phyloP scores from a whole-genome alignment of 371 early-diverging fungal genomes.

The Circinella minor region DNA sequence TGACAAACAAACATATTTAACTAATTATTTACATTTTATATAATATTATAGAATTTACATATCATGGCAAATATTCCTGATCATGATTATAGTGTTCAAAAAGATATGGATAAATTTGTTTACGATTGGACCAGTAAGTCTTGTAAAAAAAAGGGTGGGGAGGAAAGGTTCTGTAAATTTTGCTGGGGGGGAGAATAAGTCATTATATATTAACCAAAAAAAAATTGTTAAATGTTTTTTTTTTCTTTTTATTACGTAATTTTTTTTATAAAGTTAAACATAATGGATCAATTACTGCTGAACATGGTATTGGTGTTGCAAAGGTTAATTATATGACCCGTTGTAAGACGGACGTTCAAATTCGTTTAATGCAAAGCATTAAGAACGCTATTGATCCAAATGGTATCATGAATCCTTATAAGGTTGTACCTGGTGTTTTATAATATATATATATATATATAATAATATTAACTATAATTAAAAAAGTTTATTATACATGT shows the following conservation, averaged over 20 bases:
- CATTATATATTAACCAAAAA: too few species aligned
- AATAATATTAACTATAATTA: too few species aligned
- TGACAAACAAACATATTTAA: too few species aligned
- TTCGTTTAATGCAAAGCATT: slow-evolving; percentile 58
- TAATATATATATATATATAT: neutral
- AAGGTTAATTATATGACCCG: slow-evolving; percentile 39
- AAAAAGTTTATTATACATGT: too few species aligned
- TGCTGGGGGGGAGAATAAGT: too few species aligned
- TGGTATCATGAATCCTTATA: slow-evolving; percentile 73
- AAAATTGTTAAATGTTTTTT: too few species aligned
- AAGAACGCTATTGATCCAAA: slow-evolving; percentile 66
- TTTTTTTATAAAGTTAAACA: slow-evolving; percentile 36
- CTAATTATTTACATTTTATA: too few species aligned
- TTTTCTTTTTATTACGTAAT: too few species aligned
- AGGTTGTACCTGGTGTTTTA: slow-evolving; percentile 38
- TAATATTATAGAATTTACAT: slow-evolving; percentile 65
- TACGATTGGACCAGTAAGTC: slow-evolving; percentile 67
- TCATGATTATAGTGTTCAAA: slow-evolving; percentile 34
- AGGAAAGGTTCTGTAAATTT: too few species aligned
- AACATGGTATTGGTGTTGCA: slow-evolving; percentile 43
- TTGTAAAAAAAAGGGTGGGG: neutral
- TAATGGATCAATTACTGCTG: slow-evolving; percentile 65
- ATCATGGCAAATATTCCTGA: slow-evolving; percentile 73
- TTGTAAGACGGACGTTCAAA: slow-evolving; percentile 54
- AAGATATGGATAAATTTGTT: slow-evolving; percentile 44